Percentiles rank a stretch among this genome's conserved stretches.
Evolutionary conservation across 164 flowering plant species (phyloP).

Genomic region (Nymphaea colorata): DNA sequence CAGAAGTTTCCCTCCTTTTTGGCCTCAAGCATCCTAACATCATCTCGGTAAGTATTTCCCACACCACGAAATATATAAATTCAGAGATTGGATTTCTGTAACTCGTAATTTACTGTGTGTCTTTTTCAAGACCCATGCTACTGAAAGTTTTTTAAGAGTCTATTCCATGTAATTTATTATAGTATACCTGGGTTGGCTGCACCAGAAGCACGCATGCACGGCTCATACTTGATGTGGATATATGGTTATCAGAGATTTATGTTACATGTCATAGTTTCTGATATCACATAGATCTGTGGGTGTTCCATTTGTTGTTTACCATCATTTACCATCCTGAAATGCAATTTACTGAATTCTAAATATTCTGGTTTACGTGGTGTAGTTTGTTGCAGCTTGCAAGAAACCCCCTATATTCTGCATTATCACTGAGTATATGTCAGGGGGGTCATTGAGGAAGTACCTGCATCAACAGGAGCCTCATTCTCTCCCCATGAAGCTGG

Average conservation of each 20-base stretch:
- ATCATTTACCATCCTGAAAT: too few species aligned
- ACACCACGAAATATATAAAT: neutral
- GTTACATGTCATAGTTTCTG: too few species aligned
- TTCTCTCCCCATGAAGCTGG: slow-evolving; percentile 57
- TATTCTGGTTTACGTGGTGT: slow-evolving; percentile 9
- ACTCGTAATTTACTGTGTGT: neutral
- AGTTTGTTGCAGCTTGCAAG: slow-evolving; percentile 97
- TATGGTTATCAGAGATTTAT: too few species aligned
- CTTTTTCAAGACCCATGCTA: too few species aligned
- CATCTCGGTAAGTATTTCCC: slow-evolving; percentile 46
- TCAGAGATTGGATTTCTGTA: neutral
- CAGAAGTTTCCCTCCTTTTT: slow-evolving; percentile 66
- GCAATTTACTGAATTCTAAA: neutral
- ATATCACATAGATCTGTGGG: too few species aligned
- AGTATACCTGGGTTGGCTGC: too few species aligned
- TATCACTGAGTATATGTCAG: slow-evolving; percentile 83
- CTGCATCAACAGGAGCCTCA: slow-evolving; percentile 91
- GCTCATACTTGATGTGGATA: too few species aligned
- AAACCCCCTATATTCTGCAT: slow-evolving; percentile 95
- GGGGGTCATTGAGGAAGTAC: slow-evolving; percentile 69
- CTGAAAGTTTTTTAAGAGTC: too few species aligned
- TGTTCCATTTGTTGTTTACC: too few species aligned
- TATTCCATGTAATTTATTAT: too few species aligned
- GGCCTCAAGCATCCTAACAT: slow-evolving; percentile 64
- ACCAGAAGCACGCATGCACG: too few species aligned